Conservation (phyloP, 2,329 filamentous ascomycete genomes). For the Fusarium solani-melongenae region DNA sequence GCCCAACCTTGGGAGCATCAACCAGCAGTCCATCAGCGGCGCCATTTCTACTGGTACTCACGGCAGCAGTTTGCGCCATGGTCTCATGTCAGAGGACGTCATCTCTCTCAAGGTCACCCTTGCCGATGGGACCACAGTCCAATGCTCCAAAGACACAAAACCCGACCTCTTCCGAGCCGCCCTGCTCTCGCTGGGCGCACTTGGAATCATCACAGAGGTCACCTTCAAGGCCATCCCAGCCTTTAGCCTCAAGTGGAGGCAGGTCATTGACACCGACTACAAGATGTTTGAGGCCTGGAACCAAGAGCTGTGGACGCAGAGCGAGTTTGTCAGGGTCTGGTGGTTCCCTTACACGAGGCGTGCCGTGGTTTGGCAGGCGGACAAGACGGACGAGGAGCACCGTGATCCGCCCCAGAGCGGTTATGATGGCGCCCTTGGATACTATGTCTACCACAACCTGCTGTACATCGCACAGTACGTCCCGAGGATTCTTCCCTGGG, state of each 20-base stretch:
- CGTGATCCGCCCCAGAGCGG: slow-evolving; percentile 73
- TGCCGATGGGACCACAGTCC: slow-evolving; percentile 78
- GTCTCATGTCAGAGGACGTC: slow-evolving; percentile 84
- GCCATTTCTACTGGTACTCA: slow-evolving; percentile 95
- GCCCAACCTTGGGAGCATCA: slow-evolving; percentile 94
- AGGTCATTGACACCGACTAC: slow-evolving; percentile 78
- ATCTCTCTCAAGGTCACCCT: slow-evolving; percentile 82
- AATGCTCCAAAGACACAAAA: slow-evolving; percentile 76
- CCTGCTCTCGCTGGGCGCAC: slow-evolving; percentile 85
- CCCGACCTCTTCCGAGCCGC: slow-evolving; percentile 88
- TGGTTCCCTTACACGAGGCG: slow-evolving; percentile 95
- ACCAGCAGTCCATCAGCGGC: slow-evolving; percentile 91
- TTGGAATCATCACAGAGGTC: slow-evolving; percentile 92
- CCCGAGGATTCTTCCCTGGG: slow-evolving; percentile 83
- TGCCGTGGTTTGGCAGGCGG: slow-evolving; percentile 90
- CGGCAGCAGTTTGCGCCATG: slow-evolving; percentile 86
- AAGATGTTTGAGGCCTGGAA: slow-evolving; percentile 79
- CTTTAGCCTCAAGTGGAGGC: slow-evolving; percentile 88
- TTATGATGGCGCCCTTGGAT: slow-evolving; percentile 85
- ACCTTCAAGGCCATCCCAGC: slow-evolving; percentile 83
- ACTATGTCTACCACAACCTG: slow-evolving; percentile 91
- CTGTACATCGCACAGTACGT: slow-evolving; percentile 83
- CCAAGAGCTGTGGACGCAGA: slow-evolving; percentile 79
- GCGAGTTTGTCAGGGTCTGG: slow-evolving; percentile 95
- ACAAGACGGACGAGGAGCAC: slow-evolving; percentile 74